A percentile compares a stretch with the other conserved stretches of the same genome.
Evolutionary conservation across 1,284 basidiomycete genomes (phyloP).

Genomic region (Malassezia caprae): DNA sequence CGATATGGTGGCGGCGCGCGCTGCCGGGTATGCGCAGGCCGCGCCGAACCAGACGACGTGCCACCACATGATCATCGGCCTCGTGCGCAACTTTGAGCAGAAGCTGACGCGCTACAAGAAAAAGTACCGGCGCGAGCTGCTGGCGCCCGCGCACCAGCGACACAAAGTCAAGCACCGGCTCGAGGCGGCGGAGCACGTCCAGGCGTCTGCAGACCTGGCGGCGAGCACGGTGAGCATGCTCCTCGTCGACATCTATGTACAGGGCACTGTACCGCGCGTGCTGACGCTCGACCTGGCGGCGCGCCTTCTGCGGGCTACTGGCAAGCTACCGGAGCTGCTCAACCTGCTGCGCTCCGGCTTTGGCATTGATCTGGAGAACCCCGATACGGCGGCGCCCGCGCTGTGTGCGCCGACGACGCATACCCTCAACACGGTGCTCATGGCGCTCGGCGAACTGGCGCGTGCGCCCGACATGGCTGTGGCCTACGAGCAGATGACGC

Average conservation of each 20-base stretch:
- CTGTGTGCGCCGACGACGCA: constrained; percentile 22
- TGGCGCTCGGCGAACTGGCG: constrained; percentile 44
- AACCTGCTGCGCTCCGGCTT: constrained; percentile 31
- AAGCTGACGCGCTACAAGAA: constrained; percentile 16
- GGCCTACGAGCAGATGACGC: constrained; percentile 37
- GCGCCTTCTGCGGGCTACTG: constrained; percentile 32
- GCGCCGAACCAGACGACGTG: constrained; percentile 27
- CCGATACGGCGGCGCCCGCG: constrained; percentile 18
- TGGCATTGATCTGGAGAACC: constrained; percentile 32
- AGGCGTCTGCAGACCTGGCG: constrained; percentile 25
- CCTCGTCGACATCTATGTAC: constrained; percentile 30
- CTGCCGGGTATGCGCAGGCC: not conserved
- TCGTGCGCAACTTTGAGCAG: constrained; percentile 27
- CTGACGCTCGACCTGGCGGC: constrained; percentile 35
- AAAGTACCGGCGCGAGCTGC: constrained; percentile 6
- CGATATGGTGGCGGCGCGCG: constrained; percentile 19
- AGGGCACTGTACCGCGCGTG: constrained; percentile 20
- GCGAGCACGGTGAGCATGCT: constrained; percentile 26
- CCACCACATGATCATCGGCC: constrained; percentile 31
- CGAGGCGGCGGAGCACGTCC: constrained; percentile 18
- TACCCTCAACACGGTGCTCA: constrained; percentile 41
- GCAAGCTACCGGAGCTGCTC: constrained; percentile 32
- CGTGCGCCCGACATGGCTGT: constrained; percentile 38
- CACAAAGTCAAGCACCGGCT: constrained; percentile 19
- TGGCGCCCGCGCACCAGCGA: constrained; percentile 15